Evolutionary conservation across 2,329 filamentous ascomycete species (phyloP), one percentile per base, ranked within the genome.

Genomic region (Ophiostoma novo-ulmi): DNA sequence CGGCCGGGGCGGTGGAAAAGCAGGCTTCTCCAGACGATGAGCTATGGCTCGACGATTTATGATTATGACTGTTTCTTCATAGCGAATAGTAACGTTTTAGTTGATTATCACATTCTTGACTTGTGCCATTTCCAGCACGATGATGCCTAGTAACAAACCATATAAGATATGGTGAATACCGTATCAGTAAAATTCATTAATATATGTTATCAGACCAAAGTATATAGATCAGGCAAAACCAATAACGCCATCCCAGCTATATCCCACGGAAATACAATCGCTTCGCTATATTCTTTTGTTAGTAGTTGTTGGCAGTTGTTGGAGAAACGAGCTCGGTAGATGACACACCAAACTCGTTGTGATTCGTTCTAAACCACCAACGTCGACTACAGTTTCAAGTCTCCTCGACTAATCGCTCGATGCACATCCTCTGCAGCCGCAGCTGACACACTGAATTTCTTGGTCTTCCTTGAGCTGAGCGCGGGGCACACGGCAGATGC

Each of bases 401-500:
- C 11, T 55, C 17, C 5, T 44, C 14, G 3, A 22, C 64, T 52
- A 72, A n/a, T 72, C 71, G 41, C 71, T 72, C 31, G 71, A 72
- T 20, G 92, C 87, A 80, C 94, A 98, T 0, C 94, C 94, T 77
- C 92, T 85, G 80, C 95, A 99, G 10, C 95, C 95, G 80, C 95
- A 99, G 80, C 88, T 97, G 69, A 98, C 93, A 78, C 95, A 99
- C 80, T 98, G 91, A 41, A 98, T 89, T 52, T 92, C 91, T 78
- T 95, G 91, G 61, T 93, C 89, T 77, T 97, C 93, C 80, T 97
- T 97, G 78, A 99, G 81, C 79, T 96, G 88, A 41, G 92, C 90
- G 78, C 91, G 90, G 1, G 95, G 95, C 68, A 99, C 94, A 69
- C 95, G 91, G 80, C 95, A 99, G 77, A 99, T 95, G 79, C 95